Evolutionary conservation across 352 stramenopile species (phyloP), one percentile per base, ranked within the genome.

Genomic region (Phytophthora multivora): DNA sequence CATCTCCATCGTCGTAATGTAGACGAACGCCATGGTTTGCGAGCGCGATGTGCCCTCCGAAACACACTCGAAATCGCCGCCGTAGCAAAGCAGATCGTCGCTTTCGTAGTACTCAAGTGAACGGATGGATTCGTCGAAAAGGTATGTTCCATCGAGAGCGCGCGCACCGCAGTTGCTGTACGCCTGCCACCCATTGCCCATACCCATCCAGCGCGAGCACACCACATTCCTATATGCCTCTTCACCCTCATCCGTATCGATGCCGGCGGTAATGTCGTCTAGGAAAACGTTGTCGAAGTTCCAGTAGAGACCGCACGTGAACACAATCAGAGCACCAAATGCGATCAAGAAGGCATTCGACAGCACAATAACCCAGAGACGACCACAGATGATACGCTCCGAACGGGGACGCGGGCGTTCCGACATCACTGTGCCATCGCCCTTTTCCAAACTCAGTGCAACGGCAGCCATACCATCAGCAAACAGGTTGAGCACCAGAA

Each of bases 401-500:
- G 59, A 59, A 4, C 73, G 74, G 9, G 83, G 80, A 62, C 83
- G 83, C 4, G 83, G 83, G 0, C 69, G 65, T 19, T 83, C 73
- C 13, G 59, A 66, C 83, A 91, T 91, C n/a, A 90, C 75, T 3
- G 72, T 86, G 10, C 71, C 72, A 47, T 91, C 83, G 2, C 83
- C 83, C 58, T 91, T 90, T 45, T 91, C 83, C 5, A 91, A 59
- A 49, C 83, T 91, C 25, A 90, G 64, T 9, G 81, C 81, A 10
- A 90, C 80, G 1, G 83, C 83, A 15, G 83, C 77, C 77, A 89
- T 89, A 40, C 83, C 83, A 33, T 99, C 96, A 70, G 98, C 98
- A 70, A 99, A 98, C n/a, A 99, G 73, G 71, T 99, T 99, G 11
- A 99, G 82, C 85, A 97, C 97, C 30, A 99, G 63, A 80, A 99